Evolutionary conservation across 441 rosid genomes (phyloP), one percentile per base, ranked within the genome.

Genomic region (Breynia disticha): DNA sequence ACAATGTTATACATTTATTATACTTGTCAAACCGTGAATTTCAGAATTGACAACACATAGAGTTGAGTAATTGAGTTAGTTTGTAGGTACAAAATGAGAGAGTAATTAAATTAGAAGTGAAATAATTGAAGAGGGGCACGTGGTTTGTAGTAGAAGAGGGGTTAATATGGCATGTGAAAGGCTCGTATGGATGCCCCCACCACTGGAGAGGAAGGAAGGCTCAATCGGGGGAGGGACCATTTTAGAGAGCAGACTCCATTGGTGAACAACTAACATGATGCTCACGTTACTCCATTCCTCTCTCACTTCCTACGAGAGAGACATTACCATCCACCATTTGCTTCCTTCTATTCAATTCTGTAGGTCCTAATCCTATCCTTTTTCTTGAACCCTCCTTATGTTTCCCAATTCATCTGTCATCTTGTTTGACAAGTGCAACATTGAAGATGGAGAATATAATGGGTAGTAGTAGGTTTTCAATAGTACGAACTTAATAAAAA

Each of bases 91-190:
- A 5, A 37, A 37, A 37, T 5, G 1, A 14, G 49, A 11, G 6
- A 58, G 22, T 3, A 28, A 28, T 28, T 28, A 5, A 28, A 28
- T 9, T 28, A 52, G 12, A 44, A 19, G 47, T 19, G n/a, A 54
- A 52, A 64, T 62, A 57, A 67, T 73, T 61, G 69, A 63, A 19
- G 61, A 37, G 51, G 67, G 62, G 46, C 79, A 78, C 70, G 78
- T 68, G 83, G 74, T 63, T 63, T 68, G 83, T 72, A 55, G 71
- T 59, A 61, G 74, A 64, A 65, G 39, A 58, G 50, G 80, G 73
- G 69, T 54, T 66, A 66, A 46, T 70, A 67, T 62, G 66, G 67
- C 78, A 72, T 63, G 79, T 72, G 79, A 75, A 70, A 61, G 48
- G 69, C 64, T 72, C 50, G 71, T 64, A 61, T 50, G 48, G 32